Conservation (phyloP, 148 eudicot genomes). For the Cornus controversa region DNA sequence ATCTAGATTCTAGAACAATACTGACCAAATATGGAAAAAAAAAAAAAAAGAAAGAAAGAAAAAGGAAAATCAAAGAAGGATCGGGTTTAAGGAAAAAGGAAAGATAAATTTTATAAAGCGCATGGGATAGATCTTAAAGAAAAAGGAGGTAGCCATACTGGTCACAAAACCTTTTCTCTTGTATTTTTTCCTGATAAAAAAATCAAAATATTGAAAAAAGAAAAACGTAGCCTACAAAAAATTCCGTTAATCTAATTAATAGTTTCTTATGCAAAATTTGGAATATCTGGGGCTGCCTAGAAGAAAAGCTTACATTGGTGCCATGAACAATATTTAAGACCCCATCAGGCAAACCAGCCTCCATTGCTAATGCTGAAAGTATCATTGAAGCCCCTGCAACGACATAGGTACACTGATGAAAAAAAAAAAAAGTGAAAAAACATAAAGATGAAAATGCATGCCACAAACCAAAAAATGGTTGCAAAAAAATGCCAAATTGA, state of each 20-base stretch:
- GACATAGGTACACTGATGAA: slow-evolving; percentile 1
- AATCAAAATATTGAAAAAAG: not conserved
- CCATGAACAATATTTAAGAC: slow-evolving; percentile 74
- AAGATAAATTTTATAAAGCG: not conserved
- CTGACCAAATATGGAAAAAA: no score
- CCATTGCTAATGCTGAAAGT: slow-evolving; percentile 55
- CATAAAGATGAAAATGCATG: not conserved
- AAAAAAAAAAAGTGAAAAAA: not conserved
- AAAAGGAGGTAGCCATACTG: not conserved
- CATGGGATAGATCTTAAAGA: not conserved
- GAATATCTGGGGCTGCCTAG: not conserved
- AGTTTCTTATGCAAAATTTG: not conserved
- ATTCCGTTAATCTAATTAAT: not conserved
- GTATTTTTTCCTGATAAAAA: not conserved
- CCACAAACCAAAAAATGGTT: not conserved
- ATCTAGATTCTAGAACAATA: no score
- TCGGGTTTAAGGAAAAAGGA: not conserved
- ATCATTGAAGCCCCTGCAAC: slow-evolving; percentile 56
- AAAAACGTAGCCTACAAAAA: not conserved
- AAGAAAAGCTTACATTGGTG: slow-evolving; percentile 42
- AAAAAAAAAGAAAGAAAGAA: no score
- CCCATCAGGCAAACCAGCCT: slow-evolving; percentile 75
- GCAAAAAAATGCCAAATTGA: not conserved
- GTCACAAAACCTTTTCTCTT: not conserved
- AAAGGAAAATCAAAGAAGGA: not conserved